Base-by-base conservation (phyloP, 179 eudicot genomes). In the Silene noctiflora region DNA sequence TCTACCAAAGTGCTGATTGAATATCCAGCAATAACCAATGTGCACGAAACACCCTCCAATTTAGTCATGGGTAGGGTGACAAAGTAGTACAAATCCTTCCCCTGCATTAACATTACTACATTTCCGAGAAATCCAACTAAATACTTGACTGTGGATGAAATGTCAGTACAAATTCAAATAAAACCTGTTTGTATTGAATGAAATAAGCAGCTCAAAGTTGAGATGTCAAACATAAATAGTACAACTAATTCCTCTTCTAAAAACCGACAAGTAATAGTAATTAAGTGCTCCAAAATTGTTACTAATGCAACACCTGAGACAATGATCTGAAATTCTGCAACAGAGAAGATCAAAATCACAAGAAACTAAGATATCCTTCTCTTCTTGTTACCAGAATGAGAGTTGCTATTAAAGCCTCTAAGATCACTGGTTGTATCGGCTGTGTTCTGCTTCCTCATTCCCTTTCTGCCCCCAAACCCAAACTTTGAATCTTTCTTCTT, bases 391-490 rank as follows among this genome's bases (percentile, higher is more conserved):
- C 76, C 83, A 1, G 77, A 67, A 8, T 33, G 58, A 60, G 83
- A 81, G 42, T 79, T 71, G 22, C 80, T 86, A 59, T 85, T 83
- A 78, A 87, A 91, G 48, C 86, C 90, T 76, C 87, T 81, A 6
- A 87, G 63, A 46, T 93, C 98, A 67, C 82, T 87, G 19, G 98
- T 88, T 29, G 91, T 91, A 46, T 89, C 96, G 17, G 92, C 84
- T 0, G 93, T 88, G 77, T 93, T 93, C 85, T 93, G 93, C 83
- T 91, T 93, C 85, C 82, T 91, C 87, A 86, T n/a, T 58, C 96
- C 96, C 82, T 93, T 93, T 77, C 87, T 87, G 69, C 98, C 98
- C 17, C 96, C 96, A 76, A 80, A 85, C 60, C 98, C 98, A 70
- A 86, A 93, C 81, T 89, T 91, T 0, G 89, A 79, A 69, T 91